phyloP scores from a whole-genome alignment of 306 rosid species.

The Quercus dentata region DNA sequence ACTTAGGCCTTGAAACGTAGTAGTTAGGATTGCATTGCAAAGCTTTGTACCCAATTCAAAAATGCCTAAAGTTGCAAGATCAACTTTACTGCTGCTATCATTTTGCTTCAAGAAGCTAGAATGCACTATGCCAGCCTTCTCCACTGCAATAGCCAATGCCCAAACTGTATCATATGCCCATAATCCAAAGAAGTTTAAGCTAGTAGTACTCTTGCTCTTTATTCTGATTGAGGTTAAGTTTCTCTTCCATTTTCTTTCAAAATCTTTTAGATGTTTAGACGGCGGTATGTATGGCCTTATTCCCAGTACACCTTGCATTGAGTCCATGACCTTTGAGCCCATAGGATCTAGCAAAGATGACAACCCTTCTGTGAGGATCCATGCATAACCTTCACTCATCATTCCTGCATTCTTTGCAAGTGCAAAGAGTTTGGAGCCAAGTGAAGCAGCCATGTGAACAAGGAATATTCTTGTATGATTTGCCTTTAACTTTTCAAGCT shows the following conservation, averaged over 20 bases:
- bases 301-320: constrained; percentile 44
- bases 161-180: constrained; percentile 43
- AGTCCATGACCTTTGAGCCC: constrained; percentile 3
- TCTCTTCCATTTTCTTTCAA: constrained; percentile 9
- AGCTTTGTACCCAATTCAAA: constrained; percentile 6
- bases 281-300: constrained; percentile 16
- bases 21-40: neutral
- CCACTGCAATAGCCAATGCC: constrained; percentile 25
- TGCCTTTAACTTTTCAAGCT: constrained; percentile 19
- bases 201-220: neutral
- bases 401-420: constrained; percentile 21
- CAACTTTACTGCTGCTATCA: neutral
- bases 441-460: constrained; percentile 25
- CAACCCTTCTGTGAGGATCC: constrained; percentile 18
- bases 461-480: constrained; percentile 17
- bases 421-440: constrained; percentile 18
- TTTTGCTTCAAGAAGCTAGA: neutral
- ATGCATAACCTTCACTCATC: constrained; percentile 28
- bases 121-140: neutral
- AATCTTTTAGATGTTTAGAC: neutral
- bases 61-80: constrained; percentile 6
- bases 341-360: constrained; percentile 11
- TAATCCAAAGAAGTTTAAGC: constrained; percentile 5
- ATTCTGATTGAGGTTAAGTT: neutral
- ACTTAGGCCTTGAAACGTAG: constrained; percentile 14